phyloP scores from a whole-genome alignment of 495 filamentous ascomycete genomes.

The Hypoxylon subgilvum region DNA sequence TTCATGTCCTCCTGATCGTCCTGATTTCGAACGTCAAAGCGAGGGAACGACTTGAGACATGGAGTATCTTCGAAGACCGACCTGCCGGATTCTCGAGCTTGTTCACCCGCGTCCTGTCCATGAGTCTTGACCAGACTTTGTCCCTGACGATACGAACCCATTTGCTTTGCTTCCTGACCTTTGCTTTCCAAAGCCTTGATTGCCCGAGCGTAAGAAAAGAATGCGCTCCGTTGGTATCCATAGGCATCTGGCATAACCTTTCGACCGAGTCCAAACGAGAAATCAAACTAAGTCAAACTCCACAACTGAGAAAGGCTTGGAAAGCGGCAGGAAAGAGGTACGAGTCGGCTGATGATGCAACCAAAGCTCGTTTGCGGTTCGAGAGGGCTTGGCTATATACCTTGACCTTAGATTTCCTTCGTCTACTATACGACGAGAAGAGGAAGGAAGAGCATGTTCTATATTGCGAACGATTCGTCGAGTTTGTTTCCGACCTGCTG shows the following conservation, averaged over 20 bases:
- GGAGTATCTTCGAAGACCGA: constrained; percentile 82
- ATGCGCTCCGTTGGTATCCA: constrained; percentile 92
- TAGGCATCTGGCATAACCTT: constrained; percentile 94
- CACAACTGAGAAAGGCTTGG: constrained; percentile 85
- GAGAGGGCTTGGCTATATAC: constrained; percentile 94
- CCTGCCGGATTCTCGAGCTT: constrained; percentile 85
- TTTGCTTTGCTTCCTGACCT: constrained; percentile 83
- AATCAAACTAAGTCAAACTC: constrained; percentile 67
- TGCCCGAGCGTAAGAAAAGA: constrained; percentile 89
- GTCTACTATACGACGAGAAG: constrained; percentile 67
- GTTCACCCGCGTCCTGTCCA: constrained; percentile 87
- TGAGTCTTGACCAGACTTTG: constrained; percentile 82
- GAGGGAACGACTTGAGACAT: constrained; percentile 83
- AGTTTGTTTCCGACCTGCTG: constrained; percentile 87
- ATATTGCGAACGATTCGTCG: constrained; percentile 92
- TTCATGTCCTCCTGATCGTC: constrained; percentile 84
- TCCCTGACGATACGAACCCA: constrained; percentile 73
- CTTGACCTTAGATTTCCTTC: constrained; percentile 81
- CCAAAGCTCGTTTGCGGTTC: constrained; percentile 81
- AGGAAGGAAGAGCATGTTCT: constrained; percentile 66
- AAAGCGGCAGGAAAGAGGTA: constrained; percentile 84
- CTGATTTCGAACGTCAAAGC: constrained; percentile 87
- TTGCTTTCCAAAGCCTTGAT: constrained; percentile 92
- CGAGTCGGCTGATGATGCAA: constrained; percentile 81
- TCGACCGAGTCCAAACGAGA: constrained; percentile 72